These are phyloP conservation scores for Ceratocystis cacaofunesta DNA, from an alignment of 2,329 filamentous ascomycete genomes.

Conservation along the genomic window DNA sequence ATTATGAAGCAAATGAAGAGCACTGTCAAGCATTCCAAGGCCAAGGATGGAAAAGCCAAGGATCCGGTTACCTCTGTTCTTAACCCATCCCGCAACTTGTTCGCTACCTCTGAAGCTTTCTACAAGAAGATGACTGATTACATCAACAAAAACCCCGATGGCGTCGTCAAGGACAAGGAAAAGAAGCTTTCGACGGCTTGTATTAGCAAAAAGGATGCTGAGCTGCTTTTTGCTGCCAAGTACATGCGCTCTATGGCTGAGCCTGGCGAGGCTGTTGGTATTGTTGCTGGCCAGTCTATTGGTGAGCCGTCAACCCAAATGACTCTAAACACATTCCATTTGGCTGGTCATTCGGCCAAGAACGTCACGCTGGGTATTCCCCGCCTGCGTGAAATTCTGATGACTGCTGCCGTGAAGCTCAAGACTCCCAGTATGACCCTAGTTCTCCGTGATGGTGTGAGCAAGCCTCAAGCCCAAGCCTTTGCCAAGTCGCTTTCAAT, in stretches of 20 bases:
- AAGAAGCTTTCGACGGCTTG: conserved; percentile 23
- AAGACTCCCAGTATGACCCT: conserved; percentile 86
- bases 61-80: conserved; percentile 64
- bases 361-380: conserved; percentile 99
- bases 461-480: conserved; percentile 50
- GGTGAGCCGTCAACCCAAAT: conserved; percentile 98
- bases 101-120: conserved; percentile 81
- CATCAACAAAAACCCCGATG: conserved; percentile 58
- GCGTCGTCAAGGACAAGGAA: conserved; percentile 32
- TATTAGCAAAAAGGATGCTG: conserved; percentile 56
- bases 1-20: conserved; percentile 69
- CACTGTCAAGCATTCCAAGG: conserved; percentile 55
- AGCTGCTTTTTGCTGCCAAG: conserved; percentile 76
- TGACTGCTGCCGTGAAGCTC: conserved; percentile 85
- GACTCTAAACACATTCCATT: conserved; percentile 98
- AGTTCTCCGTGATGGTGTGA: conserved; percentile 57
- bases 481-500: conserved; percentile 90
- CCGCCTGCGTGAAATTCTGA: conserved; percentile 89
- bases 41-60: conserved; percentile 40
- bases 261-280: conserved; percentile 89
- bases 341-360: conserved; percentile 94
- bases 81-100: conserved; percentile 62
- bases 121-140: conserved; percentile 60
- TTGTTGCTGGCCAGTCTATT: conserved; percentile 90
- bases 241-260: conserved; percentile 87